Conservation (phyloP, 1,284 basidiomycete species). For the Volvariella surrecta region DNA sequence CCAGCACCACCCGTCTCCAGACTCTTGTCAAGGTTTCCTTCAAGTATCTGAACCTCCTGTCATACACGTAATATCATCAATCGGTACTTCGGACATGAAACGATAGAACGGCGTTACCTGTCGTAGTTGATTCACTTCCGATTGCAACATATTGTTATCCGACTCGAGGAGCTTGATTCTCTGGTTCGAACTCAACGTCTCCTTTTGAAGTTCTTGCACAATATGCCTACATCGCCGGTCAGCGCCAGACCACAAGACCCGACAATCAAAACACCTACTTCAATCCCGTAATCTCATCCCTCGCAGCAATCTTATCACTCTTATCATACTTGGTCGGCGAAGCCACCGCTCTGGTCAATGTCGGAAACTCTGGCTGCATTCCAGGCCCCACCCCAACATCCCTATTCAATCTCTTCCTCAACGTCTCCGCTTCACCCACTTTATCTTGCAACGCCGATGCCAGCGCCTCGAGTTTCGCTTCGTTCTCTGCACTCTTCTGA, state of each 20-base stretch:
- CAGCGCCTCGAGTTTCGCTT: constrained; percentile 3
- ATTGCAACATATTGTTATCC: constrained; percentile 66
- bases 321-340: constrained; percentile 28
- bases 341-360: constrained; percentile 16
- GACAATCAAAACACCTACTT: constrained; percentile 40
- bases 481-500: too few relatives aligned
- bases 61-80: constrained; percentile 7
- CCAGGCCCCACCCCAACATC: constrained; percentile 2
- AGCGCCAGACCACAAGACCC: constrained; percentile 1
- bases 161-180: constrained; percentile 64
- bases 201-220: constrained; percentile 80
- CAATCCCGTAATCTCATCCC: constrained; percentile 67
- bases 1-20: constrained; percentile 18
- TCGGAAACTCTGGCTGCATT: constrained; percentile 10
- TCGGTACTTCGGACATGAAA: not conserved
- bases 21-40: constrained; percentile 67
- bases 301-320: constrained; percentile 38
- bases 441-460: constrained; percentile 35
- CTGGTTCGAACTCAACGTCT: constrained; percentile 58
- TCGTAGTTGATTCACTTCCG: constrained; percentile 73
- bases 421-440: constrained; percentile 41
- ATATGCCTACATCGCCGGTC: constrained; percentile 56
- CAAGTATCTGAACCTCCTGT: constrained; percentile 67
- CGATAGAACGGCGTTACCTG: constrained; percentile 36
- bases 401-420: constrained; percentile 38